phyloP scores from a whole-genome alignment of 441 rosid genomes.

The Erysimum cheiri region DNA sequence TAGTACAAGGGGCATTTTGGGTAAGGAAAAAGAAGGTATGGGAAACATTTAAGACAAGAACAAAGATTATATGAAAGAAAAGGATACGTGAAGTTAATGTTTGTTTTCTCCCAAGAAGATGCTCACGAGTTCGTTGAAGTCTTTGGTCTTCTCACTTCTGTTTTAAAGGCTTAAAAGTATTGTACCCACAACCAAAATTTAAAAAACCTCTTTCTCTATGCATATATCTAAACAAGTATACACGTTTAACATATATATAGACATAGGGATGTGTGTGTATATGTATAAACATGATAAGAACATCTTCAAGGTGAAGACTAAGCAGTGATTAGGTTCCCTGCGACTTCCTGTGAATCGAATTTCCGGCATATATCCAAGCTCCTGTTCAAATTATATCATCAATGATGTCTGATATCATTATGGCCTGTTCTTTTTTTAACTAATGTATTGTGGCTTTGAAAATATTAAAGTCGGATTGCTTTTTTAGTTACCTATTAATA shows the following conservation, averaged over 20 bases:
- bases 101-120: constrained; percentile 26
- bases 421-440: not conserved
- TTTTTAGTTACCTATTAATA: constrained; percentile 28
- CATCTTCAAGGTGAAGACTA: constrained; percentile 31
- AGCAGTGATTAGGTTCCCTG: constrained; percentile 35
- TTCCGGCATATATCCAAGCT: constrained; percentile 20
- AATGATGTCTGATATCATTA: constrained; percentile 16
- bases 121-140: constrained; percentile 39
- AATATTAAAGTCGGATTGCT: not conserved
- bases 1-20: constrained; percentile 28
- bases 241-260: constrained; percentile 33
- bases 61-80: constrained; percentile 29
- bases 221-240: constrained; percentile 37
- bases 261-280: constrained; percentile 20
- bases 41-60: constrained; percentile 30
- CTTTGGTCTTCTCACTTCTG: constrained; percentile 31
- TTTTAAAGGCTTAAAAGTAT: constrained; percentile 13
- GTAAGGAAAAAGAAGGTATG: constrained; percentile 24
- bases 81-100: constrained; percentile 31
- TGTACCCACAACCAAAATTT: constrained; percentile 21
- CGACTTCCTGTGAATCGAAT: constrained; percentile 30
- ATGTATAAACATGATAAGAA: constrained; percentile 15
- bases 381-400: constrained; percentile 35
- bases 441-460: not conserved
- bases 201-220: constrained; percentile 29